Evolutionary conservation across 345 rosid species (phyloP).

Genomic region (Aquilaria malaccensis): DNA sequence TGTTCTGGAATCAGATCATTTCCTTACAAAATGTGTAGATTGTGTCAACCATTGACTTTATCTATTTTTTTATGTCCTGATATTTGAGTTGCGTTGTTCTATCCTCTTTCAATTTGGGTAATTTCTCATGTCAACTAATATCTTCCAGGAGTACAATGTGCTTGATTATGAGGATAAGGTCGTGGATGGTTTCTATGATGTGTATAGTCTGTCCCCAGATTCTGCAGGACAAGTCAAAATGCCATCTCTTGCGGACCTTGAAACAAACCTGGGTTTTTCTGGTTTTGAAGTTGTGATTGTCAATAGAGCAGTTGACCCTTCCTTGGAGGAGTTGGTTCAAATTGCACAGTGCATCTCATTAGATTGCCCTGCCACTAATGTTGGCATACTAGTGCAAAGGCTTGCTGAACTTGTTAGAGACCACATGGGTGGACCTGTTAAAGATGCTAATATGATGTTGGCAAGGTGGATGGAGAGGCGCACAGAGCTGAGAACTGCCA

Average conservation of each 20-base stretch:
- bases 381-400: conserved; percentile 60
- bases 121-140: too few relatives aligned
- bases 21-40: too few relatives aligned
- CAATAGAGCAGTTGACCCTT: conserved; percentile 61
- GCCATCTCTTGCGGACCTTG: conserved; percentile 86
- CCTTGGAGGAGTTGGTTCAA: conserved; percentile 76
- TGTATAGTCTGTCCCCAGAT: conserved; percentile 56
- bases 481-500: conserved; percentile 69
- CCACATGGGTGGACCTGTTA: conserved; percentile 96
- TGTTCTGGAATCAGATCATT: too few relatives aligned
- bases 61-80: too few relatives aligned
- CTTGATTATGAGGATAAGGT: conserved; percentile 95
- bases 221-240: conserved; percentile 55
- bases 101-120: too few relatives aligned
- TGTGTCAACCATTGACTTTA: too few relatives aligned
- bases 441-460: conserved; percentile 77
- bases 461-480: conserved; percentile 88
- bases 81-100: too few relatives aligned
- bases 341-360: conserved; percentile 70
- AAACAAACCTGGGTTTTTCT: conserved; percentile 56
- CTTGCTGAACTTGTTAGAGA: conserved; percentile 92
- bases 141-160: conserved; percentile 72
- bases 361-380: conserved; percentile 63
- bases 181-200: conserved; percentile 94
- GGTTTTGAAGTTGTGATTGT: conserved; percentile 83